Evolutionary conservation across 1,139 yeast genomes (phyloP).

Genomic region (Hanseniaspora sp.): DNA sequence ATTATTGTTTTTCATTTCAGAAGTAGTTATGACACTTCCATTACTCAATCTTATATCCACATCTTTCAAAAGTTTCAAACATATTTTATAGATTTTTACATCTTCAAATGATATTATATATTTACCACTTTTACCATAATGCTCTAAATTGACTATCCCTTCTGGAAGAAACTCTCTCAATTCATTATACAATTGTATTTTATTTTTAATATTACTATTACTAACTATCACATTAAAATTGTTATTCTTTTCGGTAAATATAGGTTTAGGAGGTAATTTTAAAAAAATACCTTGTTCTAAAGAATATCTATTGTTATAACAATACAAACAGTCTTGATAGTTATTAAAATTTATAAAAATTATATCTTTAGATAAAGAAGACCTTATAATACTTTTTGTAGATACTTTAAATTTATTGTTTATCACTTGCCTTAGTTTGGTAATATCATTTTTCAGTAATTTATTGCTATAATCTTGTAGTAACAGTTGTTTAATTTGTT

Average conservation of each 20-base stretch:
- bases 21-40: not conserved
- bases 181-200: constrained; percentile 8
- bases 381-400: constrained; percentile 4
- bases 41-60: not conserved
- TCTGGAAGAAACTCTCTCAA: constrained; percentile 11
- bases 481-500: constrained; percentile 6
- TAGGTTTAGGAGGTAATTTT: constrained; percentile 4
- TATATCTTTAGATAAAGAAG: not conserved
- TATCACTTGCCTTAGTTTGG: not conserved
- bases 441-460: not conserved
- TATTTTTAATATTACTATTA: constrained; percentile 4
- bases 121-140: constrained; percentile 1
- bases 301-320: constrained; percentile 4
- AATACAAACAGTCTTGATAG: not conserved
- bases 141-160: constrained; percentile 7
- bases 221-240: not conserved
- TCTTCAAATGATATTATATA: constrained; percentile 1
- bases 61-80: not conserved
- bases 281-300: not conserved
- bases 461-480: not conserved
- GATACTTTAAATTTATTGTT: constrained; percentile 8
- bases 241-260: not conserved
- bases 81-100: not conserved
- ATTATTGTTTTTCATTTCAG: not conserved
- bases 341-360: constrained; percentile 3